Evolutionary conservation across 2,329 filamentous ascomycete species (phyloP).

Genomic region (Pseudocercospora eumusae): DNA sequence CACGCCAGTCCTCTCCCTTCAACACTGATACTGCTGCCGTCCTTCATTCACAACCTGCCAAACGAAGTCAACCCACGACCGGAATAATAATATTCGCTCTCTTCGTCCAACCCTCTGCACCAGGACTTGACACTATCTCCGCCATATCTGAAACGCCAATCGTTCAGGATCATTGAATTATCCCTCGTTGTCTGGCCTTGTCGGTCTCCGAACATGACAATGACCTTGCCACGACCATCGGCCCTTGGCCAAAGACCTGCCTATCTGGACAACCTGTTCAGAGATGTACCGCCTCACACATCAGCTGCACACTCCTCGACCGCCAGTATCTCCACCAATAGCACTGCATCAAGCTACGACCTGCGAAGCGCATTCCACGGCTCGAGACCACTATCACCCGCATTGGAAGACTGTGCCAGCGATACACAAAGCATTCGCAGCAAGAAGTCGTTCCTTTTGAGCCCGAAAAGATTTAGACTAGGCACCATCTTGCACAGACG

Average conservation of each 20-base stretch:
- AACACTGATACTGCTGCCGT: neutral
- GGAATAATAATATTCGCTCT: neutral
- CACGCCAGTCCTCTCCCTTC: conserved; percentile 10
- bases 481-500: conserved; percentile 30
- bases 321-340: conserved; percentile 34
- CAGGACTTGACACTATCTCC: conserved; percentile 12
- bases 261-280: conserved; percentile 38
- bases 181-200: conserved; percentile 2
- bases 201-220: conserved; percentile 29
- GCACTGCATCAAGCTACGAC: conserved; percentile 28
- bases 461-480: conserved; percentile 28
- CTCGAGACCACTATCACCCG: conserved; percentile 32
- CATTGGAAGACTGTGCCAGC: conserved; percentile 31
- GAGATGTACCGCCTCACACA: conserved; percentile 26
- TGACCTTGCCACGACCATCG: conserved; percentile 31
- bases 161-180: no score
- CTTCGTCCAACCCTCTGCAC: conserved; percentile 16
- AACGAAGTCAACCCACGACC: neutral
- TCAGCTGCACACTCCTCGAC: conserved; percentile 33
- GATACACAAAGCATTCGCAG: conserved; percentile 28
- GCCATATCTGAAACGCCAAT: conserved; percentile 14
- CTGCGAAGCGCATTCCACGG: conserved; percentile 26
- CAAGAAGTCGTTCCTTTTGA: conserved; percentile 29
- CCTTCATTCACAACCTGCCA: neutral
- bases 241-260: conserved; percentile 32